Evolutionary conservation across 345 rosid species (phyloP).

Genomic region (Syzygium jambos): DNA sequence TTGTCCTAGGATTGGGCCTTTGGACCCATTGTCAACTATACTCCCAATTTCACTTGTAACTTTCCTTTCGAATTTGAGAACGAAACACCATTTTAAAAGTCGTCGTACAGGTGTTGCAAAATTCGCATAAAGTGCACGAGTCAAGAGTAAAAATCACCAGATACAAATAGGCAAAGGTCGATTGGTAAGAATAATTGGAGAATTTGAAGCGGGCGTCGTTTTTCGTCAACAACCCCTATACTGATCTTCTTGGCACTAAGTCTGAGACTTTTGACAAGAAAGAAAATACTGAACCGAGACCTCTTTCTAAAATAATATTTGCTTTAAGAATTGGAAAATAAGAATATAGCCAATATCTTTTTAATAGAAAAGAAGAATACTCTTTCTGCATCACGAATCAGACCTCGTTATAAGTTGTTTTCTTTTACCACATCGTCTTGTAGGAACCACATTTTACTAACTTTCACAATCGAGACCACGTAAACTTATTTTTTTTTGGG

Average conservation of each 20-base stretch:
- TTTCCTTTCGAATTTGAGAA: not conserved
- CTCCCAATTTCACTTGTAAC: not conserved
- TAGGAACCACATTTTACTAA: too few species aligned
- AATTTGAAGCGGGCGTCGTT: not conserved
- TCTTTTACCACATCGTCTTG: too few species aligned
- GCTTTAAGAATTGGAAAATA: too few species aligned
- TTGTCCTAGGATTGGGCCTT: not conserved
- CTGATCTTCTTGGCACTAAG: not conserved
- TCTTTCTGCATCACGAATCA: too few species aligned
- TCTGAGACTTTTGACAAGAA: too few species aligned
- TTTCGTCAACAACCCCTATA: fast-evolving
- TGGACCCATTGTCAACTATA: not conserved
- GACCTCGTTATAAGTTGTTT: too few species aligned
- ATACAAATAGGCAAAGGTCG: not conserved
- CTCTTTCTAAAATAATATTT: too few species aligned
- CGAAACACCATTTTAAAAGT: not conserved
- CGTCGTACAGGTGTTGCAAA: not conserved
- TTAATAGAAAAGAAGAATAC: too few species aligned
- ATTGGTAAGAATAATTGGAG: not conserved
- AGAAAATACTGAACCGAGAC: too few species aligned
- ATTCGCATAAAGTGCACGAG: not conserved
- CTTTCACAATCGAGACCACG: too few species aligned
- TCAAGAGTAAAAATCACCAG: not conserved
- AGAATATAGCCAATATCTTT: too few species aligned
- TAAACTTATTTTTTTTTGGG: too few species aligned